A percentile compares a stretch with the other conserved stretches of the same genome.
These are phyloP conservation scores for Ambrosiella beaveri DNA, from an alignment of 2,329 filamentous ascomycete genomes.

Conservation along the genomic window DNA sequence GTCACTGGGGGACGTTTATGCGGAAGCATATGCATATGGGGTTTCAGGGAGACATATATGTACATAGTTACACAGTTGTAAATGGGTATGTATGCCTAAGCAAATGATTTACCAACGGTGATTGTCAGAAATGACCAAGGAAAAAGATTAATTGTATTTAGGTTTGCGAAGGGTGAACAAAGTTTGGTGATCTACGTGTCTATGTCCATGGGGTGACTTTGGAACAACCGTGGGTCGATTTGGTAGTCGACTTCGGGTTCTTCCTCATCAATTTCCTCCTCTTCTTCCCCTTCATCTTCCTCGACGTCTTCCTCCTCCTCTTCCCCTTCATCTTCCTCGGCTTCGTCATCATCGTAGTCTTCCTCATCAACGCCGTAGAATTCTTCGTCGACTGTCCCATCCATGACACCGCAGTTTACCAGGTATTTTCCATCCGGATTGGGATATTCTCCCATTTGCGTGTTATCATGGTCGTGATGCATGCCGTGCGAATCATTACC, in stretches of 20 bases:
- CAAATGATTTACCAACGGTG: no score
- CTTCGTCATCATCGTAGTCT: slow-evolving; percentile 18
- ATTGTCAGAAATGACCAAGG: no score
- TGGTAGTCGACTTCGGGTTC: not conserved
- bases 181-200: not conserved
- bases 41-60: no score
- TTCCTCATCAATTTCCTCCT: slow-evolving; percentile 15
- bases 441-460: no score
- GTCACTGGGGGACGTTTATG: not conserved
- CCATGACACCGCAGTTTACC: not conserved
- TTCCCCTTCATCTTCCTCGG: slow-evolving; percentile 16
- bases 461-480: no score
- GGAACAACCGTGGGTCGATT: slow-evolving; percentile 9
- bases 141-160: not conserved
- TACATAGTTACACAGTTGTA: not conserved
- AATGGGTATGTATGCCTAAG: not conserved
- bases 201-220: not conserved
- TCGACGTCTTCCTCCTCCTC: slow-evolving; percentile 16
- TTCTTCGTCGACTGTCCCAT: slow-evolving; percentile 7
- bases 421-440: no score
- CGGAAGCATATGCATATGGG: not conserved
- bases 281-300: slow-evolving; percentile 15
- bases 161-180: not conserved
- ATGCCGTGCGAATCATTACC: no score
- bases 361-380: slow-evolving; percentile 16